phyloP scores from a whole-genome alignment of 1,284 basidiomycete genomes.

The Malassezia obtusa region DNA sequence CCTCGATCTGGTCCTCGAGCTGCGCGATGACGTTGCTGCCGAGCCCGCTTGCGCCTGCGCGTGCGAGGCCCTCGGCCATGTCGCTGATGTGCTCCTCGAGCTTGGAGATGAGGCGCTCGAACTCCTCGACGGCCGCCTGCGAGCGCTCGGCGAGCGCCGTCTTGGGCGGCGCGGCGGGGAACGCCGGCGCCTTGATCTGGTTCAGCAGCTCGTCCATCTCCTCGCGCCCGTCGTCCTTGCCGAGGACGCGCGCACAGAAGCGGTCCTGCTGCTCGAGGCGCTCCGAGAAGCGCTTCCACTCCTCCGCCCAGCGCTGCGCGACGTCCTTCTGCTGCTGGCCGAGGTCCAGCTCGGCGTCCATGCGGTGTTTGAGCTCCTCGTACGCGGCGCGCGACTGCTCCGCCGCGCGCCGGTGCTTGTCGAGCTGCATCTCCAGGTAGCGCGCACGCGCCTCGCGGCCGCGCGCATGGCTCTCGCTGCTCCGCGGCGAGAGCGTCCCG shows the following conservation, averaged over 20 bases:
- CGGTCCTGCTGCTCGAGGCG: constrained; percentile 40
- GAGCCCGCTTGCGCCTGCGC: constrained; percentile 9
- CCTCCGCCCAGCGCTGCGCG: constrained; percentile 22
- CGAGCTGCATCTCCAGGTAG: constrained; percentile 3
- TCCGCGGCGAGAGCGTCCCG: neutral
- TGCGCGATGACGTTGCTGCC: constrained; percentile 18
- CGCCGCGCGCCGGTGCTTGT: constrained; percentile 14
- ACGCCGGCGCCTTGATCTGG: constrained; percentile 39
- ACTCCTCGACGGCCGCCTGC: constrained; percentile 23
- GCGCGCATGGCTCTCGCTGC: neutral
- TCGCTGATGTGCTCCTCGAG: constrained; percentile 37
- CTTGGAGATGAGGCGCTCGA: constrained; percentile 24
- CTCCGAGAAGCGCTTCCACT: constrained; percentile 7
- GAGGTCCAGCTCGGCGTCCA: constrained; percentile 31
- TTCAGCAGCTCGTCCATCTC: constrained; percentile 46
- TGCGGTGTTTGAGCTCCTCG: constrained; percentile 27
- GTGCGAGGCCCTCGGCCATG: constrained; percentile 32
- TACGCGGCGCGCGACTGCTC: constrained; percentile 24
- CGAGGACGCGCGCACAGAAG: constrained; percentile 39
- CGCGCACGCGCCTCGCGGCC: constrained; percentile 6
- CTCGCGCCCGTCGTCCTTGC: constrained; percentile 44
- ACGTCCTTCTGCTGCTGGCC: constrained; percentile 32
- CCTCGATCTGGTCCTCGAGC: constrained; percentile 17
- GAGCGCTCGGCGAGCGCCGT: constrained; percentile 14
- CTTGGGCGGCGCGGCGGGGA: constrained; percentile 29